Evolutionary conservation across 208 protist genomes (phyloP).

Genomic region (Acanthamoeba culbertsoni): DNA sequence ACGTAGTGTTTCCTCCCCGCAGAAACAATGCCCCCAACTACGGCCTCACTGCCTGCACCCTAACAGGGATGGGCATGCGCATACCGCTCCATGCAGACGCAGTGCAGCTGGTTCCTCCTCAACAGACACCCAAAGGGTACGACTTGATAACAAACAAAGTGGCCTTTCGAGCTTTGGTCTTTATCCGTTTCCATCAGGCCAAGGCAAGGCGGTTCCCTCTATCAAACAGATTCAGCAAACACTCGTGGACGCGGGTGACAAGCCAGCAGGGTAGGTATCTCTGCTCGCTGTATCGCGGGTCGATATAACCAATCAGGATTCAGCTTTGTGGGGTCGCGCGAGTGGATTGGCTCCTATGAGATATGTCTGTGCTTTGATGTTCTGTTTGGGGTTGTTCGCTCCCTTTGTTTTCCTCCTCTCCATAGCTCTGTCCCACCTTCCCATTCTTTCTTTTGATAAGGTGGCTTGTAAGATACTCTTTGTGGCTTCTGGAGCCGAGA

Average conservation of each 20-base stretch:
- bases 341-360: conserved; percentile 47
- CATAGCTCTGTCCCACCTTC: not conserved
- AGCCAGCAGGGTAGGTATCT: not conserved
- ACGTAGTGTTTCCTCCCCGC: not conserved
- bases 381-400: not conserved
- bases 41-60: not conserved
- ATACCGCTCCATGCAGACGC: not conserved
- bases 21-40: not conserved
- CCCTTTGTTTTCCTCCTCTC: not conserved
- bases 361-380: conserved; percentile 11
- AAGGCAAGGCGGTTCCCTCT: not conserved
- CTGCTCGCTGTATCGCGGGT: not conserved
- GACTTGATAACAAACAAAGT: not conserved
- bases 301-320: not conserved
- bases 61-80: conserved; percentile 1
- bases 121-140: not conserved
- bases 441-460: not conserved
- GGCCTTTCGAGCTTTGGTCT: too few species aligned
- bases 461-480: conserved; percentile 18
- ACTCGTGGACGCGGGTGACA: not conserved
- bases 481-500: not conserved
- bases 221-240: not conserved
- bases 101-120: not conserved
- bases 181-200: not conserved
- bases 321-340: not conserved